Evolutionary conservation across 179 eudicot species (phyloP).

Genomic region (Sideroxylon spinosum): DNA sequence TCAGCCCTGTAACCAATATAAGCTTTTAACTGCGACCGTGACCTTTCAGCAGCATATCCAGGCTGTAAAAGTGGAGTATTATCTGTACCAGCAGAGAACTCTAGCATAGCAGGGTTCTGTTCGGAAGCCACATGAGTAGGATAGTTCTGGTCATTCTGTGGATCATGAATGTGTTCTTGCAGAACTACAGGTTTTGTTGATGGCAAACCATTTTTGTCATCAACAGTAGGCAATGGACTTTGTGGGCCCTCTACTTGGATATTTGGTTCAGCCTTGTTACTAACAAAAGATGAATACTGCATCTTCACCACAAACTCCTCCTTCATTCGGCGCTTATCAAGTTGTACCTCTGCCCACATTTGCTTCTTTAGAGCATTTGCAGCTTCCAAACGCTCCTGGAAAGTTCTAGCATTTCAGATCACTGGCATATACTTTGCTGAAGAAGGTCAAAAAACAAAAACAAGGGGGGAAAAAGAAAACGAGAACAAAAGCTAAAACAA

Average conservation of each 20-base stretch:
- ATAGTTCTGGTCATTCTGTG: conserved; percentile 31
- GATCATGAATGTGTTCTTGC: conserved; percentile 37
- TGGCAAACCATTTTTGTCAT: conserved; percentile 33
- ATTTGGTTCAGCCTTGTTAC: conserved; percentile 43
- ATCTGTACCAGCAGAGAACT: conserved; percentile 38
- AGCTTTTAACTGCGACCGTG: conserved; percentile 68
- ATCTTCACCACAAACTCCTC: conserved; percentile 57
- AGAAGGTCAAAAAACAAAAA: too few species aligned
- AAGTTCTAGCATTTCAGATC: conserved; percentile 18
- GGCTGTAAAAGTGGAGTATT: conserved; percentile 54
- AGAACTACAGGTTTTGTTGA: conserved; percentile 21
- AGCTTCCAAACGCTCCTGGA: conserved; percentile 84
- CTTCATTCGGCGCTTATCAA: conserved; percentile 74
- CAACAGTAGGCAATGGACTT: conserved; percentile 37
- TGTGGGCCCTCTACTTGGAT: conserved; percentile 29
- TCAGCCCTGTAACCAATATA: conserved; percentile 76
- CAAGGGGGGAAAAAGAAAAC: too few species aligned
- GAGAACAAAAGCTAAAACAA: neutral
- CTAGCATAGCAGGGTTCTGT: conserved; percentile 36
- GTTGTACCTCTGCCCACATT: conserved; percentile 91
- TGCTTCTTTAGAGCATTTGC: conserved; percentile 86
- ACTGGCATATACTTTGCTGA: neutral
- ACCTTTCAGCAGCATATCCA: conserved; percentile 60
- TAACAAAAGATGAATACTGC: conserved; percentile 36
- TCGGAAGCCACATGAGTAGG: conserved; percentile 34